Evolutionary conservation across 2,329 filamentous ascomycete genomes (phyloP).

Genomic region (Diaporthe vexans): DNA sequence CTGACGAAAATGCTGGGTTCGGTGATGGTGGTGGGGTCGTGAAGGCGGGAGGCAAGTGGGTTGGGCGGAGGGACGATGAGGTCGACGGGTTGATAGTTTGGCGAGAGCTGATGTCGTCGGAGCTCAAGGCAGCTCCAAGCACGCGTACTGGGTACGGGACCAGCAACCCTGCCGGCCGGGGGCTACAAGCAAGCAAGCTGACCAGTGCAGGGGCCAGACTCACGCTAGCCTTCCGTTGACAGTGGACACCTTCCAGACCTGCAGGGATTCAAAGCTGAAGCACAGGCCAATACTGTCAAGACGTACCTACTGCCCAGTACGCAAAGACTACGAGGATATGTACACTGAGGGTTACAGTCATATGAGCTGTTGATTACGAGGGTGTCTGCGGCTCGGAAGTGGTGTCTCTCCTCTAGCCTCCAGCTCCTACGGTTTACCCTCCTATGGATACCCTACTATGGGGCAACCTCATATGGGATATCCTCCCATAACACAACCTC

Average conservation of each 20-base stretch:
- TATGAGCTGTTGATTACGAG: too few species aligned
- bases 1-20: not conserved
- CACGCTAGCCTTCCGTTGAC: slow-evolving; percentile 1
- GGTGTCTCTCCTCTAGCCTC: too few species aligned
- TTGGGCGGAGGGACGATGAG: slow-evolving; percentile 31
- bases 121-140: slow-evolving; percentile 43
- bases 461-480: too few species aligned
- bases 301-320: too few species aligned
- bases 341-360: too few species aligned
- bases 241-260: slow-evolving; percentile 17
- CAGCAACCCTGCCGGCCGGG: slow-evolving; percentile 39
- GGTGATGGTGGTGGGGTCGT: slow-evolving; percentile 25
- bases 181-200: slow-evolving; percentile 19
- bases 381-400: too few species aligned
- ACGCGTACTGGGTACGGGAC: slow-evolving; percentile 37
- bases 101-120: slow-evolving; percentile 38
- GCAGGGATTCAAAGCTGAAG: slow-evolving; percentile 29
- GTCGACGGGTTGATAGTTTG: slow-evolving; percentile 29
- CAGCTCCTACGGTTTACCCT: too few species aligned
- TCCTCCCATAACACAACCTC: too few species aligned
- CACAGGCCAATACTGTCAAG: slow-evolving; percentile 21
- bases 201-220: not conserved
- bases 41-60: slow-evolving; percentile 14
- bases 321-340: too few species aligned
- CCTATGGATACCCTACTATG: too few species aligned